Conservation (phyloP, 371 early-diverging fungal genomes). For the Blakeslea trispora region DNA sequence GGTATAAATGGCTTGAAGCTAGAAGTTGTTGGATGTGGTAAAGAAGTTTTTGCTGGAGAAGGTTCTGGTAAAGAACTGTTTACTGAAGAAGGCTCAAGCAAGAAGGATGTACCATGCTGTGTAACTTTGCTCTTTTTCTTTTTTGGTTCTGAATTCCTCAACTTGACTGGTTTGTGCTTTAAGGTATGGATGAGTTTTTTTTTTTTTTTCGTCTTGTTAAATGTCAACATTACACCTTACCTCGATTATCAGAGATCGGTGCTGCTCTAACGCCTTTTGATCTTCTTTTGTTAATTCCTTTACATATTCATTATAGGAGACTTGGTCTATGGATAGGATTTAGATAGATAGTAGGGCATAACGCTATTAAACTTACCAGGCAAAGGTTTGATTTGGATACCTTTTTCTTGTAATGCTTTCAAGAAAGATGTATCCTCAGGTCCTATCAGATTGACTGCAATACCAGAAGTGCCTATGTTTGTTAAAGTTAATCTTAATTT, state of each 20-base stretch:
- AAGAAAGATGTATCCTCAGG: conserved; percentile 33
- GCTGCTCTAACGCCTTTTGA: conserved; percentile 19
- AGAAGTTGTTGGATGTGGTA: not conserved
- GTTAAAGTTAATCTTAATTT: too few species aligned
- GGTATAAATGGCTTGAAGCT: conserved; percentile 29
- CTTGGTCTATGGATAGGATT: conserved; percentile 31
- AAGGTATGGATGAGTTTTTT: too few species aligned
- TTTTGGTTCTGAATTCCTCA: not conserved
- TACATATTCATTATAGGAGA: conserved; percentile 33
- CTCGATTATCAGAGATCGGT: conserved; percentile 17
- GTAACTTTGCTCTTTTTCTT: conserved; percentile 7
- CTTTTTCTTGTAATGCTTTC: conserved; percentile 17
- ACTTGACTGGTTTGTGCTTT: too few species aligned
- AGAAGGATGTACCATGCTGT: not conserved
- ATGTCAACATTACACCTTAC: not conserved
- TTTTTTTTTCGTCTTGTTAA: too few species aligned
- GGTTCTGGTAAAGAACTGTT: too few species aligned
- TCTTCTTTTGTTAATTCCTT: conserved; percentile 38
- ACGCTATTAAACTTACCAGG: conserved; percentile 34
- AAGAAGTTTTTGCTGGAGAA: too few species aligned
- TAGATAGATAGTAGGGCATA: too few species aligned
- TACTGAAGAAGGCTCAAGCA: not conserved
- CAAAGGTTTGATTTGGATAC: conserved; percentile 26
- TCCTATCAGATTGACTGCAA: conserved; percentile 45
- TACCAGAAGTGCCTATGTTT: conserved; percentile 48